These are phyloP conservation scores for Davidsoniella eucalypti DNA, from an alignment of 2,329 filamentous ascomycete species.

Conservation along the genomic window DNA sequence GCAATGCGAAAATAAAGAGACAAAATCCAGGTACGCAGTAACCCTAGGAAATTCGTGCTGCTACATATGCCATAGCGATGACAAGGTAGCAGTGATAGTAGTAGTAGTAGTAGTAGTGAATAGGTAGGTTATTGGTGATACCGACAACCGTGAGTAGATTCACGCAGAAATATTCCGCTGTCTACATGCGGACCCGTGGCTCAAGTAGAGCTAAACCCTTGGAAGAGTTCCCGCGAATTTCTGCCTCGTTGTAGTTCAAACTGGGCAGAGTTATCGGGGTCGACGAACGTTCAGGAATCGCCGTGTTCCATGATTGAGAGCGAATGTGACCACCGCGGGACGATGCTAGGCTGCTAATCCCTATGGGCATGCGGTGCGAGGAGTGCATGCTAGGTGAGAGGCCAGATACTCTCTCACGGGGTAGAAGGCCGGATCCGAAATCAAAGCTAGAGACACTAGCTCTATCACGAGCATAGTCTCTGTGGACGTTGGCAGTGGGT, in stretches of 20 bases:
- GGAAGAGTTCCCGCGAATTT: background rate
- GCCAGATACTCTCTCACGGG: background rate
- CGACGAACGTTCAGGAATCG: background rate
- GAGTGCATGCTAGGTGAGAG: background rate
- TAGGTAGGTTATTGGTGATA: too few relatives aligned
- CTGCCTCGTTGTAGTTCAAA: constrained; percentile 4
- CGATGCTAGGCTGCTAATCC: too few relatives aligned
- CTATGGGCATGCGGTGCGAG: background rate
- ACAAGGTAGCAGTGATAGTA: background rate
- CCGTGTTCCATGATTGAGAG: constrained; percentile 11
- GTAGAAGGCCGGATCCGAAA: constrained; percentile 1
- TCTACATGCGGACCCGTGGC: constrained; percentile 7
- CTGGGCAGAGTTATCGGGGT: constrained; percentile 4
- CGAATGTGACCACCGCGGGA: constrained; percentile 1
- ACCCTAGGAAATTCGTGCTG: background rate
- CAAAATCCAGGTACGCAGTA: background rate
- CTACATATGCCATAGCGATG: background rate
- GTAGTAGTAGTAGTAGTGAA: too few relatives aligned
- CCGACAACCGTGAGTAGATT: too few relatives aligned
- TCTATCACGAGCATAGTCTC: constrained; percentile 6
- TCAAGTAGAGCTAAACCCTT: constrained; percentile 4
- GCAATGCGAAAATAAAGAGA: background rate
- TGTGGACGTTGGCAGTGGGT: background rate
- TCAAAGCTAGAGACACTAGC: constrained; percentile 12
- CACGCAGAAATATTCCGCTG: background rate